Percentiles rank a stretch among this genome's conserved stretches.
Evolutionary conservation across 495 filamentous ascomycete species (phyloP).

Genomic region (Geoglossum glabrum): DNA sequence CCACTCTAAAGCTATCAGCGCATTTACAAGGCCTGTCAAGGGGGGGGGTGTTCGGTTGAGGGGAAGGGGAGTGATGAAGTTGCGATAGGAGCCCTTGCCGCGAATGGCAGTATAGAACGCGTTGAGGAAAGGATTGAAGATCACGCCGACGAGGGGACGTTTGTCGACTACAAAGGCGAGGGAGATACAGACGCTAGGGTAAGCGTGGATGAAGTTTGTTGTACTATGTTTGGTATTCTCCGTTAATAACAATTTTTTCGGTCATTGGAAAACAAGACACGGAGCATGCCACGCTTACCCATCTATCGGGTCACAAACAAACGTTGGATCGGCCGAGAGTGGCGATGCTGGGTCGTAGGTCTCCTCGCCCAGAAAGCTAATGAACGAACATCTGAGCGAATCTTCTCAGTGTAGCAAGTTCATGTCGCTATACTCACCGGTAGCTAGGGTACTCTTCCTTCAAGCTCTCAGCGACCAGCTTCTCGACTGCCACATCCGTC

Average conservation of each 20-base stretch:
- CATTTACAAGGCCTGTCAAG: slow-evolving; percentile 33
- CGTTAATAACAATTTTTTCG: too few relatives aligned
- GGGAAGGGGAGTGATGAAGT: slow-evolving; percentile 30
- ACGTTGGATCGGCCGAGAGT: slow-evolving; percentile 54
- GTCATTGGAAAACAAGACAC: background rate
- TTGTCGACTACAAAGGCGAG: slow-evolving; percentile 50
- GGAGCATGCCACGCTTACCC: slow-evolving; percentile 13
- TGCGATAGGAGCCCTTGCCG: slow-evolving; percentile 47
- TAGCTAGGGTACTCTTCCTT: slow-evolving; percentile 43
- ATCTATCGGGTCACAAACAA: slow-evolving; percentile 80
- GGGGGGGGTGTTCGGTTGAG: slow-evolving; percentile 29
- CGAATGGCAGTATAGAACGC: slow-evolving; percentile 50
- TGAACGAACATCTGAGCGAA: background rate
- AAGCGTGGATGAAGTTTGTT: slow-evolving; percentile 62
- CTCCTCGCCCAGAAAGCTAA: slow-evolving; percentile 59
- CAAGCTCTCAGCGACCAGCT: slow-evolving; percentile 44
- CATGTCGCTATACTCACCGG: slow-evolving; percentile 17
- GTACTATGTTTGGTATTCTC: slow-evolving; percentile 26
- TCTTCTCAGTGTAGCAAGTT: background rate
- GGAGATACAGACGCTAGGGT: slow-evolving; percentile 67
- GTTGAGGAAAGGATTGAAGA: slow-evolving; percentile 63
- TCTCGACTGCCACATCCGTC: slow-evolving; percentile 67
- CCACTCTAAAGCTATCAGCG: slow-evolving; percentile 60
- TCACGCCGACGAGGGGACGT: slow-evolving; percentile 49
- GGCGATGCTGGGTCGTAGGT: slow-evolving; percentile 43